phyloP scores from a whole-genome alignment of 305 asterid species.

The Fraxinus floribunda region DNA sequence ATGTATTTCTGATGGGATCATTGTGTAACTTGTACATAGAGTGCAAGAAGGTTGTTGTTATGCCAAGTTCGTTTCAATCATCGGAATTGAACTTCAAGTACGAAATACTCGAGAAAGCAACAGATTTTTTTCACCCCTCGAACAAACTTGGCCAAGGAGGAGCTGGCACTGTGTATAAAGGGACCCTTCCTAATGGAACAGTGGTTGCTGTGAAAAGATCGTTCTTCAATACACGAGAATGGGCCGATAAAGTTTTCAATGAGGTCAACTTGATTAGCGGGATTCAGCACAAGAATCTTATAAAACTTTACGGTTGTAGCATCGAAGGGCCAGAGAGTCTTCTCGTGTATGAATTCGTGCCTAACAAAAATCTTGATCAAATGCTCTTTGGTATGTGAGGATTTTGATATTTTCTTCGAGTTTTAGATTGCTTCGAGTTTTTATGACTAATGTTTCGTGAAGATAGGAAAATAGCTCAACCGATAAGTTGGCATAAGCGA shows the following conservation, averaged over 20 bases:
- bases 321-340: constrained; percentile 25
- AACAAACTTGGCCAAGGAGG: constrained; percentile 32
- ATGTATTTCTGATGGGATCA: background rate
- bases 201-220: constrained; percentile 20
- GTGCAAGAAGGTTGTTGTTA: background rate
- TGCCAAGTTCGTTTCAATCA: constrained; percentile 1
- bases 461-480: constrained; percentile 17
- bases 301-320: constrained; percentile 22
- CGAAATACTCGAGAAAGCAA: constrained; percentile 13
- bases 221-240: constrained; percentile 16
- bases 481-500: constrained; percentile 18
- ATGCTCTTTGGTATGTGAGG: constrained; percentile 16
- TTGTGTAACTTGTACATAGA: background rate
- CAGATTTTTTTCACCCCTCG: constrained; percentile 2
- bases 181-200: constrained; percentile 15
- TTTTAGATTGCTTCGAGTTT: background rate
- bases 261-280: constrained; percentile 25
- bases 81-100: constrained; percentile 22
- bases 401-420: background rate
- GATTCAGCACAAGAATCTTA: constrained; percentile 21
- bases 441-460: constrained; percentile 5
- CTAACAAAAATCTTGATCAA: constrained; percentile 25
- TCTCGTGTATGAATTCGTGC: constrained; percentile 17
- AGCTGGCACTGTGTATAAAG: constrained; percentile 22
- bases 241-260: constrained; percentile 23